Conservation (phyloP, 179 eudicot species). For the Beta corolliflora region DNA sequence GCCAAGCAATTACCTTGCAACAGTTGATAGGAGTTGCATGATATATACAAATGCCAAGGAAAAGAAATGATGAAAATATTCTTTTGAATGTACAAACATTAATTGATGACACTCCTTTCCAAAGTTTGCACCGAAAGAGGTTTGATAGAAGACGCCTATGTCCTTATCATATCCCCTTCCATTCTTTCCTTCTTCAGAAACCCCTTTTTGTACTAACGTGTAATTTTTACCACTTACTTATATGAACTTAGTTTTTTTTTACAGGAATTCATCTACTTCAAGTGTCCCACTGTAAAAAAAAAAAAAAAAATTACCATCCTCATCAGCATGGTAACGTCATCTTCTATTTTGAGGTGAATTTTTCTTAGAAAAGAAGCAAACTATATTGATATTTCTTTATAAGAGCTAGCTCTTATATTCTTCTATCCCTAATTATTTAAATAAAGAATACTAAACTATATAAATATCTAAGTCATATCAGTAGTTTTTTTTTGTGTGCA, state of each 20-base stretch:
- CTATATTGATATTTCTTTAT: too few species aligned
- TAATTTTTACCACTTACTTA: background rate
- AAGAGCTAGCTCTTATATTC: too few species aligned
- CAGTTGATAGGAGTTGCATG: slow-evolving; percentile 18
- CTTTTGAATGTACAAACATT: slow-evolving; percentile 6
- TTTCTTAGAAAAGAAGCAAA: too few species aligned
- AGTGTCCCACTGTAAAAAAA: slow-evolving; percentile 16
- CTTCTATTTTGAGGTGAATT: background rate
- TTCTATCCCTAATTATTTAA: too few species aligned
- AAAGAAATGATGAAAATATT: slow-evolving; percentile 26
- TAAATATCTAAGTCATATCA: too few species aligned
- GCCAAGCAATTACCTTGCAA: background rate
- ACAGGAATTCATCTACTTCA: background rate
- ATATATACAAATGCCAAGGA: slow-evolving; percentile 11
- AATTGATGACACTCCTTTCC: slow-evolving; percentile 20
- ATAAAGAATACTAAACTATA: too few species aligned
- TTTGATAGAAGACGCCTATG: slow-evolving; percentile 6
- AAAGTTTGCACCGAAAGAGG: slow-evolving; percentile 43
- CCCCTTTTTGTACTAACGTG: slow-evolving; percentile 12
- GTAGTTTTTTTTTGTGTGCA: too few species aligned
- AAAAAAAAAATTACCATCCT: background rate
- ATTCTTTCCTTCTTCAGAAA: slow-evolving; percentile 26
- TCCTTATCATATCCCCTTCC: slow-evolving; percentile 18
- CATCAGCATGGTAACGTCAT: background rate
- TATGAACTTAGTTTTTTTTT: background rate